These are phyloP conservation scores for Firmiana major DNA, from an alignment of 345 rosid species.

Conservation along the genomic window DNA sequence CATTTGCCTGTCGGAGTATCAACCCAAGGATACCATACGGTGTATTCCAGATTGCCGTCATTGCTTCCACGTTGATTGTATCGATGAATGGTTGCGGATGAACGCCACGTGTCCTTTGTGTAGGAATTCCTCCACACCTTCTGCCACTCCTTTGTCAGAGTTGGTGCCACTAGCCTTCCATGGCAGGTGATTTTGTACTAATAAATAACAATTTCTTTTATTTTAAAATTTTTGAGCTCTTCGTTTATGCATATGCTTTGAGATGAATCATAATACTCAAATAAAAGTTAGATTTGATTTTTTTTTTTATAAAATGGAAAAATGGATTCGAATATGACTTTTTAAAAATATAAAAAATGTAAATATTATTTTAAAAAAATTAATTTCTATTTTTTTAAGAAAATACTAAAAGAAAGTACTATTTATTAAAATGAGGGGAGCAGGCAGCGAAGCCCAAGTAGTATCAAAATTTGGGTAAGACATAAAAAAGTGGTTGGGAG, in stretches of 20 bases:
- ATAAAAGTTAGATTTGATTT: no score
- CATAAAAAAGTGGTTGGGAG: not conserved
- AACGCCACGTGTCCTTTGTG: conserved; percentile 76
- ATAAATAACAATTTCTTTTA: not conserved
- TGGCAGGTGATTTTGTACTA: conserved; percentile 38
- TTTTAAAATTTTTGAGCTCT: not conserved
- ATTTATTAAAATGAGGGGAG: not conserved
- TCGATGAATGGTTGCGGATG: conserved; percentile 67
- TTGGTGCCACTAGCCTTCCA: conserved; percentile 45
- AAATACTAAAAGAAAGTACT: not conserved
- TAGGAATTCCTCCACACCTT: conserved; percentile 49
- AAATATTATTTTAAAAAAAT: no score
- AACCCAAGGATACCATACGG: conserved; percentile 41
- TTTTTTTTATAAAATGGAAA: no score
- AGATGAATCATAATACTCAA: no score
- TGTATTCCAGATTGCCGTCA: conserved; percentile 69
- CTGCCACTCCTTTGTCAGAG: conserved; percentile 59
- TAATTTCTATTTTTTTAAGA: no score
- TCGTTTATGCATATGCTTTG: not conserved
- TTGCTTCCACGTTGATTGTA: conserved; percentile 65
- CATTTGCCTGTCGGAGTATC: conserved; percentile 59
- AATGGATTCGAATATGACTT: no score
- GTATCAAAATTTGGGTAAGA: no score
- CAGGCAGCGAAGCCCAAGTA: no score
- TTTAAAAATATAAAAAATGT: no score